phyloP scores from a whole-genome alignment of 805 yeast genomes.

The Hemisphaericaspora nanyangensis region DNA sequence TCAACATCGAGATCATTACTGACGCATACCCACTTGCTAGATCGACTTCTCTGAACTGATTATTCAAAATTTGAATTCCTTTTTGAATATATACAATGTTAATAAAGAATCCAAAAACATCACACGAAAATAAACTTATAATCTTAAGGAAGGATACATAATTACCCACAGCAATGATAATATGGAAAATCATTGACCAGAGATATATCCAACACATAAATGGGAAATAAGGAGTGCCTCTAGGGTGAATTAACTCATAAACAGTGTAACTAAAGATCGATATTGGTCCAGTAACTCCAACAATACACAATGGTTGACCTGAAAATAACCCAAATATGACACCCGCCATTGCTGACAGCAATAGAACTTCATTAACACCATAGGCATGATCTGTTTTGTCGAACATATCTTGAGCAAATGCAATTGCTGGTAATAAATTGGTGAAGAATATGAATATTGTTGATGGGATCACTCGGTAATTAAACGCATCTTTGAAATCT shows the following conservation, averaged over 20 bases:
- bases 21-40: constrained; percentile 64
- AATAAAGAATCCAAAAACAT: constrained; percentile 89
- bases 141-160: constrained; percentile 61
- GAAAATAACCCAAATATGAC: constrained; percentile 78
- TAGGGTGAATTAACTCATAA: constrained; percentile 59
- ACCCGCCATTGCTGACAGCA: constrained; percentile 86
- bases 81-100: constrained; percentile 85
- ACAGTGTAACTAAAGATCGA: constrained; percentile 90
- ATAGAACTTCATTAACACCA: constrained; percentile 86
- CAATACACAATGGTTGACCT: constrained; percentile 92
- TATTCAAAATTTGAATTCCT: constrained; percentile 75
- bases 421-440: constrained; percentile 86
- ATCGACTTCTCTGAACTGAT: constrained; percentile 54
- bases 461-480: constrained; percentile 85
- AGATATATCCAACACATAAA: constrained; percentile 95
- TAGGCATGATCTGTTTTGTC: constrained; percentile 83
- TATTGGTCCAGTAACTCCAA: constrained; percentile 97
- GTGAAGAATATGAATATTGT: constrained; percentile 83
- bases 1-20: constrained; percentile 66
- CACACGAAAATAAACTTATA: constrained; percentile 82
- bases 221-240: constrained; percentile 63
- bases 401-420: constrained; percentile 96
- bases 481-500: constrained; percentile 80
- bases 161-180: constrained; percentile 66
- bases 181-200: constrained; percentile 85